Base-by-base conservation (phyloP, 768 basidiomycete species). In the Hygrophorus russula region DNA sequence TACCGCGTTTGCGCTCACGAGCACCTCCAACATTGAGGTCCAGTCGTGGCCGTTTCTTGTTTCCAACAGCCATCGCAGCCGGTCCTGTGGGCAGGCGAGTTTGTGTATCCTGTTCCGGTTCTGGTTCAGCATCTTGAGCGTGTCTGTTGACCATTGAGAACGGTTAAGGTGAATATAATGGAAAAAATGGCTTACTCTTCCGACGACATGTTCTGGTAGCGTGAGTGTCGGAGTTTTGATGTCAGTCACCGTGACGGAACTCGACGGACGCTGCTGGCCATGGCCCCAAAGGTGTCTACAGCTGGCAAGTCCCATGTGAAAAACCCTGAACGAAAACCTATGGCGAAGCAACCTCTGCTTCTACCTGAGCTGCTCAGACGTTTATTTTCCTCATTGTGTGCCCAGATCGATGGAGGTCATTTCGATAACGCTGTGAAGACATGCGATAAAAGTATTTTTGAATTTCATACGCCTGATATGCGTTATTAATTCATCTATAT, bases 361-460 rank as follows among this genome's bases (percentile, higher is more conserved):
- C 39, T 55, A 2, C 44, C 57, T 8, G 70, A 72, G 37, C 62
- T 60, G 10, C 50, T 69, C 40, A 79, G 74, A 54, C 72, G 78
- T 13, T 65, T 85, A 41, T 91, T 85, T 62, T 78, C 74, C 39
- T 84, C 86, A 31, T 64, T 96, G 3, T 82, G 78, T 56, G 83
- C 86, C 8, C 92, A 94, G 58, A 80, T 93, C 52, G 88, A 93
- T 49, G 88, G 83, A n/a, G 86, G 83, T 1, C 80, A 92, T 63
- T 81, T 89, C 56, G 61, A 65, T 35, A 90, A 89, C 53, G 90
- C 89, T 19, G 72, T 91, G 56, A 88, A 82, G 72, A 92, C 91
- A 49, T 92, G 88, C 67, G 82, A 90, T 62, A 91, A 89, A 68
- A 84, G 92, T 89, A 53, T 46, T 41, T 20, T 44, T 11, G 39